Evolutionary conservation across 2,329 filamentous ascomycete genomes (phyloP).

Genomic region (Pestalotiopsis fici): DNA sequence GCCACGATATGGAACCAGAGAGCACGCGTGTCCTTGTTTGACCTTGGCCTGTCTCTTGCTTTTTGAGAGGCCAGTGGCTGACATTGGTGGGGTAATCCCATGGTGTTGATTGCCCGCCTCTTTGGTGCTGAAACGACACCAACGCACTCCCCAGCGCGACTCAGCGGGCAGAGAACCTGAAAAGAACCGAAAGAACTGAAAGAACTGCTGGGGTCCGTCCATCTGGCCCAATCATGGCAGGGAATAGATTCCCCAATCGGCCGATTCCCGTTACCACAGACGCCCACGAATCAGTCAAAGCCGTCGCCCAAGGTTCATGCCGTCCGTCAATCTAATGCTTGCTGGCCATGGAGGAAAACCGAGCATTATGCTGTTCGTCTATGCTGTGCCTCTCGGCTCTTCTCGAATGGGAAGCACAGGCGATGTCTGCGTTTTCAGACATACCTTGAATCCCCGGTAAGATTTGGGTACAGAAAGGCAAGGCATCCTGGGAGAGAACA

Average conservation of each 20-base stretch:
- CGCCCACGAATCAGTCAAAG: not conserved
- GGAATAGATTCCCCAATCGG: not conserved
- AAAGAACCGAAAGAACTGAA: not conserved
- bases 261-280: not conserved
- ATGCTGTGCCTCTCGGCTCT: not conserved
- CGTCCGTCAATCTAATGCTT: not conserved
- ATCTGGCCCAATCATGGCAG: not conserved
- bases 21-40: not conserved
- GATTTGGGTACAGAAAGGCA: not conserved
- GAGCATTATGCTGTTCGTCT: not conserved
- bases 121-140: not conserved
- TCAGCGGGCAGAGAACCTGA: not conserved
- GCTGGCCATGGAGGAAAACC: no score
- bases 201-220: not conserved
- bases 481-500: not conserved
- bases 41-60: not conserved
- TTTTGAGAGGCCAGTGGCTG: not conserved
- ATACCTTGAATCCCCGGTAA: not conserved
- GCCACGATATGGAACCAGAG: not conserved
- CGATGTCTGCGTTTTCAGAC: not conserved
- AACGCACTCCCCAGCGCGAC: not conserved
- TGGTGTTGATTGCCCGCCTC: not conserved
- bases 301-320: not conserved
- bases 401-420: not conserved
- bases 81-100: not conserved